phyloP scores from a whole-genome alignment of 192 early-diverging fungal species.

The Backusella luteola region DNA sequence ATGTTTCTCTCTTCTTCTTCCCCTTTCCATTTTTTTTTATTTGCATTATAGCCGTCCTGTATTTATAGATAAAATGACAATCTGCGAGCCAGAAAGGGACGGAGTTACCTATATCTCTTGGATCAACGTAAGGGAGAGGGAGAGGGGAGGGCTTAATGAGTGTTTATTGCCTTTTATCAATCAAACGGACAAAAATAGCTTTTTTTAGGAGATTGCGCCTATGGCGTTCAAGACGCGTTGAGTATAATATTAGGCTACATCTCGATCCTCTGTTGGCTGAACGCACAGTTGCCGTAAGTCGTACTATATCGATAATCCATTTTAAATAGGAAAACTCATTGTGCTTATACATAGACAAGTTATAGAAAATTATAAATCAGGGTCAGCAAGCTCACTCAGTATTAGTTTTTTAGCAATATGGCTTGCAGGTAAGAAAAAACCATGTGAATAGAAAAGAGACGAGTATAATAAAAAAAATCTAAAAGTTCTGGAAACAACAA shows the following conservation, averaged over 20 bases:
- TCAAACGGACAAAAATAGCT: conserved; percentile 23
- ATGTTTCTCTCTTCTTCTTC: not conserved
- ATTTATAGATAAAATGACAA: conserved; percentile 1
- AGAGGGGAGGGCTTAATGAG: too few species aligned
- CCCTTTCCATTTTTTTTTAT: not conserved
- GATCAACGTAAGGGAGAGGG: conserved; percentile 23
- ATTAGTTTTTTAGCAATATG: conserved; percentile 61
- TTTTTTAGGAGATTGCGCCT: conserved; percentile 51
- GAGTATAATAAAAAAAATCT: not conserved
- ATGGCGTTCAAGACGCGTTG: conserved; percentile 34
- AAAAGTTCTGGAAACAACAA: conserved; percentile 15
- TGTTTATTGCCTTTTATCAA: not conserved
- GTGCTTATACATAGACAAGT: conserved; percentile 38
- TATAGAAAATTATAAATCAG: conserved; percentile 50
- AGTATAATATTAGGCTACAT: conserved; percentile 54
- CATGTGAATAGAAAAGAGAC: not conserved
- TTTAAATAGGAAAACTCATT: not conserved
- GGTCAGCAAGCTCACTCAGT: conserved; percentile 49
- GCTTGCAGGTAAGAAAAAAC: conserved; percentile 48
- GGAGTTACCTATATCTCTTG: conserved; percentile 18
- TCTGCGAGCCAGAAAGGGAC: conserved; percentile 16
- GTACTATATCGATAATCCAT: not conserved
- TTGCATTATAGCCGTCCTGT: not conserved
- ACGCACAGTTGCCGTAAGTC: conserved; percentile 72
- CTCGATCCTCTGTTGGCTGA: conserved; percentile 68